Base-by-base conservation (phyloP, 2,329 filamentous ascomycete genomes). In the Sclerotinia glacialis region DNA sequence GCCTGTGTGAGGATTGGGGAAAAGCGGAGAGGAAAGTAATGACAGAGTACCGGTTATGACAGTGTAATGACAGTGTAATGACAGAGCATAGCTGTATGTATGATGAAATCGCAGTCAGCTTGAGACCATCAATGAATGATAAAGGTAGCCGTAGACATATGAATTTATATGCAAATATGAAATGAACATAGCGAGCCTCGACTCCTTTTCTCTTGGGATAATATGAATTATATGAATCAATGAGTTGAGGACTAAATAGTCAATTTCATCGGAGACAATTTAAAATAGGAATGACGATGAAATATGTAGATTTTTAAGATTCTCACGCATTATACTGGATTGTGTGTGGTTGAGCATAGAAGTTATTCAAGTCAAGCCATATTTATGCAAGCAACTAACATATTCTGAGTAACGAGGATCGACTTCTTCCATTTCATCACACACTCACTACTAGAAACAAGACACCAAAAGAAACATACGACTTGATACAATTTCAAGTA, bases 381-480 rank as follows among this genome's bases (percentile, higher is more conserved):
- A 47, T 65, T 60, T 65, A 65, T 72, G 70, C 71, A 73, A 70
- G 69, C 68, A 70, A 44, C 67, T 66, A 68, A 65, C 69, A 65
- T 68, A 65, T 63, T 67, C 66, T 69, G 68, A 70, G 67, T 71
- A 65, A 69, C 65, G 42, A 65, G 61, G 63, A 58, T 49, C 67
- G 61, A 58, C 55, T 66, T 59, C 54, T 60, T 60, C 49, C 54
- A 47, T 18, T 53, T 60, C 55, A 66, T 23, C 64, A 66, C 56
- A 66, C 64, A 62, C 55, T 42, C 42, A 66, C 62, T 62, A 34
- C 11, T 44, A 63, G 65, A 69, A 64, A 59, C 60, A 65, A 59
- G 68, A 71, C 58, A 56, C 65, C 34, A 46, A 34, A 50, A 54
- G 50, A 67, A 49, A 49, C 46, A 66, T 62, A 64, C 61, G 66